Percentiles rank a stretch among this genome's conserved stretches.
Conservation (phyloP, 306 rosid genomes). For the Argentina anserina region DNA sequence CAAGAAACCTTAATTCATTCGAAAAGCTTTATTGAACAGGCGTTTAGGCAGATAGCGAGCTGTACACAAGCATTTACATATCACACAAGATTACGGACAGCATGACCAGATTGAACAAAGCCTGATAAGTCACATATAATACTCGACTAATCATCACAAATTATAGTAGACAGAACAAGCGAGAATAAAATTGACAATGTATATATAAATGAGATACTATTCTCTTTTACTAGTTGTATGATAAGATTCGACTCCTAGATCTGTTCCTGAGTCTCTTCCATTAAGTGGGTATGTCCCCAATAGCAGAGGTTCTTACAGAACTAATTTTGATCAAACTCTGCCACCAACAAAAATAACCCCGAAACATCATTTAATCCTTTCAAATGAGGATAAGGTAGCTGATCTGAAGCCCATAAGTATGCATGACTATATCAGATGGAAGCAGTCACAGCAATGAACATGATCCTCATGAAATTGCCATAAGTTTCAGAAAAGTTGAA, state of each 20-base stretch:
- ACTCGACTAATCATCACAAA: neutral
- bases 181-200: slow-evolving; percentile 1
- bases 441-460: slow-evolving; percentile 19
- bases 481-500: slow-evolving; percentile 3
- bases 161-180: neutral
- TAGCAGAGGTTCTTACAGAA: slow-evolving; percentile 9
- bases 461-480: slow-evolving; percentile 22
- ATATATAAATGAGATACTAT: slow-evolving; percentile 11
- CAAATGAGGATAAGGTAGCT: neutral
- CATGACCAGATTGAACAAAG: neutral
- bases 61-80: neutral
- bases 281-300: slow-evolving; percentile 7
- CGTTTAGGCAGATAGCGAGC: neutral
- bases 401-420: neutral
- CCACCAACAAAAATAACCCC: slow-evolving; percentile 7
- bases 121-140: neutral
- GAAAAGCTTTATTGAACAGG: neutral
- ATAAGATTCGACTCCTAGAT: slow-evolving; percentile 2
- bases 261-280: slow-evolving; percentile 6
- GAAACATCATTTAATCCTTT: neutral
- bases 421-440: slow-evolving; percentile 6
- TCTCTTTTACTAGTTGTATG: neutral
- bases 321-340: slow-evolving; percentile 8
- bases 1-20: neutral
- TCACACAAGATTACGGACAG: neutral